Percentiles rank a stretch among this genome's conserved stretches.
Evolutionary conservation across 805 yeast genomes (phyloP).

Genomic region (Zygosaccharomyces gambellarensis): DNA sequence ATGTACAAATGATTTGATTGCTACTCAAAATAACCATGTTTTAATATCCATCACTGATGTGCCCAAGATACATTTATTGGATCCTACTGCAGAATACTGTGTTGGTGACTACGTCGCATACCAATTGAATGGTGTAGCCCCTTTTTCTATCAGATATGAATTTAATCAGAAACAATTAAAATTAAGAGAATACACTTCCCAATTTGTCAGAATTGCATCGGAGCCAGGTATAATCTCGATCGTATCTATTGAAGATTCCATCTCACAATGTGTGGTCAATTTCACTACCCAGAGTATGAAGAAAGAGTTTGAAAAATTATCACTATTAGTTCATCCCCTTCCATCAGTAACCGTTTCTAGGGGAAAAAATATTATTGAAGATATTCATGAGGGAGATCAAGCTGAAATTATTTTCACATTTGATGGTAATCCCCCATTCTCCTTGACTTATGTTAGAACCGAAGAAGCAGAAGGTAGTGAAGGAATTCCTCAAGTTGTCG

Average conservation of each 20-base stretch:
- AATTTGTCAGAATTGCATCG: constrained; percentile 68
- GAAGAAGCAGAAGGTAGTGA: constrained; percentile 40
- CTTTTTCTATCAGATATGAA: constrained; percentile 68
- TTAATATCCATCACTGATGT: constrained; percentile 66
- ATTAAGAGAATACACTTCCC: constrained; percentile 47
- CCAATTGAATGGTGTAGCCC: constrained; percentile 71
- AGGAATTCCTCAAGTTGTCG: constrained; percentile 55
- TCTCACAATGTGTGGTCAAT: constrained; percentile 65
- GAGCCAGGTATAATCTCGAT: constrained; percentile 74
- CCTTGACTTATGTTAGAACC: constrained; percentile 76
- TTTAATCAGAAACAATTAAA: constrained; percentile 60
- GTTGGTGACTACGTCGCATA: constrained; percentile 88
- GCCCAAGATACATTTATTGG: constrained; percentile 56
- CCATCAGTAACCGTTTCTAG: constrained; percentile 80
- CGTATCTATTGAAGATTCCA: constrained; percentile 65
- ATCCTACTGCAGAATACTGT: constrained; percentile 56
- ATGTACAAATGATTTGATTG: constrained; percentile 48
- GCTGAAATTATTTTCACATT: constrained; percentile 81
- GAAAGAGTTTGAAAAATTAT: constrained; percentile 32
- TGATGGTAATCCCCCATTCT: constrained; percentile 87
- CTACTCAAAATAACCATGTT: constrained; percentile 37
- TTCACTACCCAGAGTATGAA: constrained; percentile 40
- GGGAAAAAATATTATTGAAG: constrained; percentile 70
- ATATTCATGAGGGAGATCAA: constrained; percentile 91
- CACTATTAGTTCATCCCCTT: constrained; percentile 46